phyloP scores from a whole-genome alignment of 1,284 basidiomycete species.

The Boletus semigastroideus region DNA sequence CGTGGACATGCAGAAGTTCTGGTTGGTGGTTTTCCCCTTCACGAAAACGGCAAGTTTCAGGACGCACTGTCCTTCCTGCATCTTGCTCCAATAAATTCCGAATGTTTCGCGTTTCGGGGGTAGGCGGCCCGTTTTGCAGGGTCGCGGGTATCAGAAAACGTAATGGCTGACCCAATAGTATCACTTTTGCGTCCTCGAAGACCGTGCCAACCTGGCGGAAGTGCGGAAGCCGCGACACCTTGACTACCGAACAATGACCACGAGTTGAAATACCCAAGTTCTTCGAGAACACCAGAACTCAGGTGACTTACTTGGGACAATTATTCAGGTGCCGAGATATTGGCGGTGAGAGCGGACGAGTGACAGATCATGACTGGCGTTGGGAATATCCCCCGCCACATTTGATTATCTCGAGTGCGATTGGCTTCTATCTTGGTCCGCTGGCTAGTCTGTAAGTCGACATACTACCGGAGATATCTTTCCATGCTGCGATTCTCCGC shows the following conservation, averaged over 20 bases:
- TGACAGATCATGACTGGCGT: neutral
- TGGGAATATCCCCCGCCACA: slow-evolving; percentile 14
- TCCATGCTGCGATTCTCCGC: slow-evolving; percentile 15
- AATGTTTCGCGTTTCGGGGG: slow-evolving; percentile 6
- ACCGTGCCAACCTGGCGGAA: neutral
- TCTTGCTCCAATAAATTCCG: neutral
- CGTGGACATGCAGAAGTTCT: slow-evolving; percentile 1
- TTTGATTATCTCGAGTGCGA: slow-evolving; percentile 6
- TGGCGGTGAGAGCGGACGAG: slow-evolving; percentile 18
- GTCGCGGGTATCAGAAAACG: slow-evolving; percentile 14
- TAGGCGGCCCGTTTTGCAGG: slow-evolving; percentile 11
- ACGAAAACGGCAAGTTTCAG: slow-evolving; percentile 21
- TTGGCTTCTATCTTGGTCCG: slow-evolving; percentile 18
- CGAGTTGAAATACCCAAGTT: neutral
- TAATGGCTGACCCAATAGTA: slow-evolving; percentile 7
- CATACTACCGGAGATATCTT: slow-evolving; percentile 9
- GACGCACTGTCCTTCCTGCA: neutral
- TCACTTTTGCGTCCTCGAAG: slow-evolving; percentile 3
- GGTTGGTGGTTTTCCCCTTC: slow-evolving; percentile 1
- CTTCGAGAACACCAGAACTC: neutral
- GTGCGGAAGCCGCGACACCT: slow-evolving; percentile 1
- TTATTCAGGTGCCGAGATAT: slow-evolving; percentile 8
- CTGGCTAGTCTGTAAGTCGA: slow-evolving; percentile 1
- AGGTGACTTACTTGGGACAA: slow-evolving; percentile 3
- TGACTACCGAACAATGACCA: neutral